Evolutionary conservation across 345 rosid genomes (phyloP), one percentile per base, ranked within the genome.

Genomic region (Bretschneidera sinensis): DNA sequence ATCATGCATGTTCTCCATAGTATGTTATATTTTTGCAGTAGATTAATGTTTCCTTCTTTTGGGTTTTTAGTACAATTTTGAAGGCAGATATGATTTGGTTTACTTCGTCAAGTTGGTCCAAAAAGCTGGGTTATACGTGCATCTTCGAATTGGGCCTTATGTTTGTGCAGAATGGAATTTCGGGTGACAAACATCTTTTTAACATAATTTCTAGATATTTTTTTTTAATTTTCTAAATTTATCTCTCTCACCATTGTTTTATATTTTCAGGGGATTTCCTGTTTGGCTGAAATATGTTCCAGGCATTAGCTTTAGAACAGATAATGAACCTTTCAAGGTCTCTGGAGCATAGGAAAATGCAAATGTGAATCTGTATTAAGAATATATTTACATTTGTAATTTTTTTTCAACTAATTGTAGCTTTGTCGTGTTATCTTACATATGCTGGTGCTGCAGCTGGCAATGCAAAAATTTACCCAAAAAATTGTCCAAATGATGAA

Each of bases 401-500:
- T n/a, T n/a, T 69, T 48, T 39, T 34, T 31, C n/a, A n/a, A 57
- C 21, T 50, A n/a, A n/a, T n/a, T n/a, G n/a, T n/a, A 39, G 45
- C 11, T 54, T 18, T 43, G 24, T 17, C 24, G 10, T 35, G 24
- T 54, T 33, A 14, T 31, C 24, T 52, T 57, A 47, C 0, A 21
- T 39, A 16, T 67, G 57, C n/a, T 74, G 62, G 54, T 70, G 43
- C 65, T 66, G 59, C 62, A 76, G 83, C 52, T 59, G 43, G 86
- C 83, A 72, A 88, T 88, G 92, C 80, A 73, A 63, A 78, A 73
- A 50, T 88, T 88, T 69, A 83, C 90, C 23, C 73, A 78, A 55
- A 88, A 83, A 69, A 85, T 88, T n/a, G 96, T 88, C 48, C 76
- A 78, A 57, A 81, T 83, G 88, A 85, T 88, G 90, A 85, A 88